These are phyloP conservation scores for Pluteus cervinus DNA, from an alignment of 768 basidiomycete species.

Conservation along the genomic window DNA sequence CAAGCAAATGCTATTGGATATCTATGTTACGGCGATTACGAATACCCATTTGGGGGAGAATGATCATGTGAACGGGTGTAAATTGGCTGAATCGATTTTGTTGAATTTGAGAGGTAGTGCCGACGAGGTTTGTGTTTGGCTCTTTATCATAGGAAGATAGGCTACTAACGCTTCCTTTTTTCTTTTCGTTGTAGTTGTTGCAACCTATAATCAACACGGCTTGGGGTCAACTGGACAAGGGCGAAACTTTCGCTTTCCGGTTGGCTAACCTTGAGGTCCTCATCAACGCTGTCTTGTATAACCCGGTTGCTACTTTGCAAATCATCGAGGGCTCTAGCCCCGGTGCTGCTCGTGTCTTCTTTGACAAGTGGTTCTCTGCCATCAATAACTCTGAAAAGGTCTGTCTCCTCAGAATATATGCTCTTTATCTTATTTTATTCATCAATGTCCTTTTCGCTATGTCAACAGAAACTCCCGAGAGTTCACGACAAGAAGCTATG, in stretches of 20 bases:
- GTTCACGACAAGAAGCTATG: slow-evolving; percentile 90
- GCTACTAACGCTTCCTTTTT: background rate
- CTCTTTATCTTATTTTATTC: too few species aligned
- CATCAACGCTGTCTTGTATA: slow-evolving; percentile 79
- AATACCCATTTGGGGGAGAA: slow-evolving; percentile 73
- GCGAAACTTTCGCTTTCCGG: slow-evolving; percentile 56
- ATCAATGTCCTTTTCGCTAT: too few species aligned
- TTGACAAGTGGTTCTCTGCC: slow-evolving; percentile 77
- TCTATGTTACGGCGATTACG: slow-evolving; percentile 71
- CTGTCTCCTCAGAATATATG: too few species aligned
- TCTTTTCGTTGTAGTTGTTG: slow-evolving; percentile 38
- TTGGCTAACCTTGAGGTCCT: slow-evolving; percentile 81
- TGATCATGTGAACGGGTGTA: slow-evolving; percentile 80
- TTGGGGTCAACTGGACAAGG: slow-evolving; percentile 50
- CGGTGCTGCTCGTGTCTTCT: slow-evolving; percentile 68
- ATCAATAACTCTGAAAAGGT: slow-evolving; percentile 47
- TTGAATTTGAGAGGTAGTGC: slow-evolving; percentile 73
- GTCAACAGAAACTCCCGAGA: slow-evolving; percentile 69
- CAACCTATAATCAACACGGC: slow-evolving; percentile 61
- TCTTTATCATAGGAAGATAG: too few species aligned
- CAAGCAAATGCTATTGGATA: slow-evolving; percentile 74
- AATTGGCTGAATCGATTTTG: slow-evolving; percentile 76
- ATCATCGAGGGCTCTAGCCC: slow-evolving; percentile 60
- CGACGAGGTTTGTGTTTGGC: slow-evolving; percentile 56
- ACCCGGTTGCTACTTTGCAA: slow-evolving; percentile 69